Base-by-base conservation (phyloP, 345 rosid species). In the Gossypium turneri region DNA sequence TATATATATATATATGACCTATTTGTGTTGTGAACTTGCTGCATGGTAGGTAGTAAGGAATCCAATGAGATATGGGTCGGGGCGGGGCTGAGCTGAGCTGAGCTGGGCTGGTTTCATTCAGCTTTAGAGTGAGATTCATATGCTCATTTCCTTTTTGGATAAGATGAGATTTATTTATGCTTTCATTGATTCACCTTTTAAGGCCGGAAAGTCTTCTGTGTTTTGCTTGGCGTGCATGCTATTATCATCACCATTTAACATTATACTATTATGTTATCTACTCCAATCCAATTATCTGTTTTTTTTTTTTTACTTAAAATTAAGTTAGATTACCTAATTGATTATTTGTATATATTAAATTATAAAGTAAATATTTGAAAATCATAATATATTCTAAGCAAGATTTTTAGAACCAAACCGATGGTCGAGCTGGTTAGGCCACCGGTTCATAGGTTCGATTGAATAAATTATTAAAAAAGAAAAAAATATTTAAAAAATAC, bases 71-170 rank as follows among this genome's bases (percentile, higher is more conserved):
- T 64, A 29, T 6, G 55, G 29, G 29, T 15, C 9, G 60, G 52
- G 29, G 62, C 7, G 41, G 41, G 41, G 41, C 1, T 34, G 38
- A 5, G 0, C 38, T 34, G 38, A 5, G 6, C 6, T 34, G 38
- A 1, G 7, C 1, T 34, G 41, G 7, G 41, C 3, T 34, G 38
- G 38, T 76, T 34, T 69, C 83, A 78, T 67, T 73, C 47, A 50
- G 78, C 83, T 80, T 85, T 79, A 66, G 76, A 77, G 80, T 65
- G 82, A 88, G 87, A 88, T 85, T 85, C 92, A 86, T 16, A 56
- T 56, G 72, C 67, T 76, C 25, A 53, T 79, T 83, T 81, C 78
- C 80, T 67, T 81, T 88, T 72, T 72, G 66, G 87, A 81, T 82
- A 82, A 85, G 89, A 82, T 80, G 84, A 80, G 73, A 76, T 81